Base-by-base conservation (phyloP, 1,139 yeast genomes). In the Blastobotrys aristatus region DNA sequence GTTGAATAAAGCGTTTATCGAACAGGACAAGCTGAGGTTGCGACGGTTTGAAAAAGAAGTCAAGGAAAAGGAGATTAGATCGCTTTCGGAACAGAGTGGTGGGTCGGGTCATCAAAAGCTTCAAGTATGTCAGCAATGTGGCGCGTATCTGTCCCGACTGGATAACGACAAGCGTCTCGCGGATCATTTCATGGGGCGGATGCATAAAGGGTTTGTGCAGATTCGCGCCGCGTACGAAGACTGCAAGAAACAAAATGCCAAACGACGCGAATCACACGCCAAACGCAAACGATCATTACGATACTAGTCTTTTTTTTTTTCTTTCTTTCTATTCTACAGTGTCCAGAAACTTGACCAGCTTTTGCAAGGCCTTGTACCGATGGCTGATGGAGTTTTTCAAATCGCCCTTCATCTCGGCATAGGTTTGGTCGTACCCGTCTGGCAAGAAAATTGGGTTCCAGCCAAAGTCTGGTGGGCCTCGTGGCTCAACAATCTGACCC, bases 381-480 rank as follows among this genome's bases (percentile, higher is more conserved):
- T 94, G 98, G 55, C 95, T 84, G 53, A 92, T 84, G 14, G 76
- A 66, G 65, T 92, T 90, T 71, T 94, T 94, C 36, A 75, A 70
- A 3, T 66, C 64, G 60, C 84, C 85, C 49, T 77, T 81, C 92
- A 94, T 80, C 67, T 92, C 97, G n/a, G 97, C 97, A 63, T 66
- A 70, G 13, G 97, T 90, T 62, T 81, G 67, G 17, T 66, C 66
- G 43, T 57, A 60, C 1, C 92, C 95, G 33, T 70, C 68, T 2
- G 98, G 97, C 68, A 82, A 76, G 66, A 92, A 92, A 43, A 87
- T 72, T 5, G 96, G 82, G 68, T 92, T 97, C 96, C 97, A 94
- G 2, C 99, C 98, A 64, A 94, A 94, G 52, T 77, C 76, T 21
- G 80, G 74, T 21, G 86, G 82, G 2, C 97, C 96, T 57, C 95